Evolutionary conservation across 164 flowering plant species (phyloP).

Genomic region (Sedum album): DNA sequence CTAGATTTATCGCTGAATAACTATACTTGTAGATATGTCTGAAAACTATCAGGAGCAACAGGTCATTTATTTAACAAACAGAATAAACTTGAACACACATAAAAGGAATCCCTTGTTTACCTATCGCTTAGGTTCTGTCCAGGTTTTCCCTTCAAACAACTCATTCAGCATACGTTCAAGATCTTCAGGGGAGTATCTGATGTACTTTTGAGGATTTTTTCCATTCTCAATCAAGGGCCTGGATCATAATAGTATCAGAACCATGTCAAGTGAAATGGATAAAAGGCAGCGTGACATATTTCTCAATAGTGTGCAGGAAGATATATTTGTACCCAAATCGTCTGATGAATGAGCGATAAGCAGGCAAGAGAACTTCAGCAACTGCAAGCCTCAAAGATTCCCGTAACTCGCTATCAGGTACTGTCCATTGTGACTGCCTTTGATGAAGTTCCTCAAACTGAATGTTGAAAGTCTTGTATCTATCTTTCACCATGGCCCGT

Average conservation of each 20-base stretch:
- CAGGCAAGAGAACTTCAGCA: neutral
- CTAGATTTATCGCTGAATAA: too few relatives aligned
- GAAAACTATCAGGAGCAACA: too few relatives aligned
- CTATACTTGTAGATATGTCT: too few relatives aligned
- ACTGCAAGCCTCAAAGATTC: neutral
- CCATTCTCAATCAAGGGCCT: constrained; percentile 62
- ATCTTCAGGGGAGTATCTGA: constrained; percentile 67
- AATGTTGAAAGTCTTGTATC: neutral
- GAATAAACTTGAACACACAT: too few relatives aligned
- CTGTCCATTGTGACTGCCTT: neutral
- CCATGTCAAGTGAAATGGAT: neutral
- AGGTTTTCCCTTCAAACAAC: constrained; percentile 85
- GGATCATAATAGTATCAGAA: neutral
- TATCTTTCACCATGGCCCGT: constrained; percentile 40
- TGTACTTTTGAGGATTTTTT: constrained; percentile 79
- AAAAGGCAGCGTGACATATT: neutral
- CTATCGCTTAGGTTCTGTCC: constrained; percentile 60
- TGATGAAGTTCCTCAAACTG: constrained; percentile 79
- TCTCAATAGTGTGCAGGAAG: neutral
- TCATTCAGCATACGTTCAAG: constrained; percentile 83
- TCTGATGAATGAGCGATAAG: neutral
- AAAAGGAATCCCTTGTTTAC: neutral
- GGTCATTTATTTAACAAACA: too few relatives aligned
- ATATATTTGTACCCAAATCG: neutral
- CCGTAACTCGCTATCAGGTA: neutral